Conservation (phyloP, 2,329 filamentous ascomycete species). For the Hirsutella thompsonii region DNA sequence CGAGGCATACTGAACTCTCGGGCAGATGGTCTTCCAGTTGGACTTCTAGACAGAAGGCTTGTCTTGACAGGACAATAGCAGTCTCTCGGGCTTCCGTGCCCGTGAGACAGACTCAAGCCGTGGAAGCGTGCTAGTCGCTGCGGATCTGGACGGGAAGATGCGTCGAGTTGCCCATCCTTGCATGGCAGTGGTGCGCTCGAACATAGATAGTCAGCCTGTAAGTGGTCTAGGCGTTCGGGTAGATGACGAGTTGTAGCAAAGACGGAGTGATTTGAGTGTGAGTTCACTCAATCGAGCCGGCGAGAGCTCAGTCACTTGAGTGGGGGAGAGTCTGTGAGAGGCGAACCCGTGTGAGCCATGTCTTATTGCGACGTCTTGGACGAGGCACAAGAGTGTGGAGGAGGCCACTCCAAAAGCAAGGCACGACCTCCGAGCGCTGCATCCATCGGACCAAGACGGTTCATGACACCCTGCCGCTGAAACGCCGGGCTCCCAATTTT, state of each 20-base stretch:
- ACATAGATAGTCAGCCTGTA: too few species aligned
- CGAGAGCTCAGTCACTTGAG: too few species aligned
- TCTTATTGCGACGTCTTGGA: conserved; percentile 3
- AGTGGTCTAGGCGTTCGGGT: not conserved
- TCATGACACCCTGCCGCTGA: not conserved
- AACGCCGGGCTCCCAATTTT: not conserved
- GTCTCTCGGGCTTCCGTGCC: too few species aligned
- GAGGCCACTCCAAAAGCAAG: conserved; percentile 2
- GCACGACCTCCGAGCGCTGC: not conserved
- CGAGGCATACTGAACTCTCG: too few species aligned
- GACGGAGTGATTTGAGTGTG: not conserved
- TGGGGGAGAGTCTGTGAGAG: not conserved
- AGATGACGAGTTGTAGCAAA: not conserved
- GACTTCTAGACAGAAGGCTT: too few species aligned
- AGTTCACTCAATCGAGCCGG: too few species aligned
- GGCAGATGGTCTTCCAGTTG: too few species aligned
- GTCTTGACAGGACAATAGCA: too few species aligned
- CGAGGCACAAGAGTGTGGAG: not conserved
- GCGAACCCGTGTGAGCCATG: conserved; percentile 2
- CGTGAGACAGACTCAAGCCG: not conserved
- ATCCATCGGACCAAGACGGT: conserved; percentile 2
- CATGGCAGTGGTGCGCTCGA: not conserved
- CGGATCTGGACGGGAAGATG: not conserved
- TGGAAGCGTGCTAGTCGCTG: not conserved
- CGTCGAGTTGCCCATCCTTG: not conserved